These are phyloP conservation scores for Botrytis cinerea DNA, from an alignment of 2,329 filamentous ascomycete genomes.

Conservation along the genomic window DNA sequence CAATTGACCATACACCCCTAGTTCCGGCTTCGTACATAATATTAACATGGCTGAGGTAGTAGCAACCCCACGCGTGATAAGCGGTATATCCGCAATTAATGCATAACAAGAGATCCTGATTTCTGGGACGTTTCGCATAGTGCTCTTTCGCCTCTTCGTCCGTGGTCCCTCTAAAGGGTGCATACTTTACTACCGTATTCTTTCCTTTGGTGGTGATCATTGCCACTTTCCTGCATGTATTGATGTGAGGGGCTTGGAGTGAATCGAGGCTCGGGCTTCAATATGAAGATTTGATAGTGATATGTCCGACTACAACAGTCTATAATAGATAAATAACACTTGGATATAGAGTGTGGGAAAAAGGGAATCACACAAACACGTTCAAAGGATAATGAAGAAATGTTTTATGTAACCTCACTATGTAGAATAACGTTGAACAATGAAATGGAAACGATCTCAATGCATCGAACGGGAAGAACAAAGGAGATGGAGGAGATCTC, in stretches of 20 bases:
- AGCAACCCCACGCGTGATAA: rapidly evolving
- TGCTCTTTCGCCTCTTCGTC: not conserved
- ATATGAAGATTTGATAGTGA: not conserved
- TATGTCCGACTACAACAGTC: not conserved
- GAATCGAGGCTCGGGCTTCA: not conserved
- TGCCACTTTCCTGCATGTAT: not conserved
- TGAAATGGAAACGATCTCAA: not conserved
- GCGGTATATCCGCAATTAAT: not conserved
- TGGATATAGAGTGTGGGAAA: not conserved
- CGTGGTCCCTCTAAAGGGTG: not conserved
- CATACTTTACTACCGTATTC: not conserved
- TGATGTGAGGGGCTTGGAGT: not conserved
- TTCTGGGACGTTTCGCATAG: not conserved
- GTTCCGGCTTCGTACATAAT: rapidly evolving
- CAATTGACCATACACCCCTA: not conserved
- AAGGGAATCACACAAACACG: not conserved
- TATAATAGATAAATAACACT: not conserved
- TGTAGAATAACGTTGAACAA: not conserved
- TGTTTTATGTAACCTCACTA: not conserved
- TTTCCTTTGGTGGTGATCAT: no score
- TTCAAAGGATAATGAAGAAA: not conserved
- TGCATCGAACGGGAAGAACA: not conserved
- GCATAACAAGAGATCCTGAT: not conserved
- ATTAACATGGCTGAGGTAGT: not conserved
- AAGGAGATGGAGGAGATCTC: not conserved